phyloP scores from a whole-genome alignment of 164 flowering plant genomes.

The Litsea cubeba region DNA sequence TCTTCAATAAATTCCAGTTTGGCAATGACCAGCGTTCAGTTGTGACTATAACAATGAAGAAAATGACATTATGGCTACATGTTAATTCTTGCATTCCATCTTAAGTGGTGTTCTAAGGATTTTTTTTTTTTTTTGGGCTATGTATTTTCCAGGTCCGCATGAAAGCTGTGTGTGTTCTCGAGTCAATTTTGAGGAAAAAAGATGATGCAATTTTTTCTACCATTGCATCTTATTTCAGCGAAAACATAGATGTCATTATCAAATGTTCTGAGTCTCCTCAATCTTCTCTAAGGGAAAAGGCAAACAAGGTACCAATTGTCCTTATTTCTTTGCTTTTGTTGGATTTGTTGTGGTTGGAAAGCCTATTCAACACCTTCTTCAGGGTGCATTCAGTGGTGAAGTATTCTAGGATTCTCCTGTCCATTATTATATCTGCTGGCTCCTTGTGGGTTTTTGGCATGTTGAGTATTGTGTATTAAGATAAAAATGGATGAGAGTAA shows the following conservation, averaged over 20 bases:
- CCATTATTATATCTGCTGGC: too few species aligned
- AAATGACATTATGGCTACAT: background rate
- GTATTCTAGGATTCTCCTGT: background rate
- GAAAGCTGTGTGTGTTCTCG: slow-evolving; percentile 92
- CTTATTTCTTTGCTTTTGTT: background rate
- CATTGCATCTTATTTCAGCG: slow-evolving; percentile 68
- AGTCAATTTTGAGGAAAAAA: slow-evolving; percentile 77
- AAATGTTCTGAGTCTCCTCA: slow-evolving; percentile 91
- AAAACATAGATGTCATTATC: slow-evolving; percentile 56
- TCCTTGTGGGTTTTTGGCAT: too few species aligned
- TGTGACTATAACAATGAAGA: background rate
- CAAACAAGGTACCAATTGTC: slow-evolving; percentile 48
- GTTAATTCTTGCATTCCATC: background rate
- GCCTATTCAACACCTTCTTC: background rate
- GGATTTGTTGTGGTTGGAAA: background rate
- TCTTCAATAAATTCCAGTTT: background rate
- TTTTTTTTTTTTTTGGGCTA: background rate
- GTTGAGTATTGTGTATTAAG: too few species aligned
- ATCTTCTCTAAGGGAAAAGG: slow-evolving; percentile 83
- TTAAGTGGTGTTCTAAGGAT: slow-evolving; percentile 4
- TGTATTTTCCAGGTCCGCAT: slow-evolving; percentile 60
- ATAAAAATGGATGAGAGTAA: too few species aligned
- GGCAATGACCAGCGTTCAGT: background rate
- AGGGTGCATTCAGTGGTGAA: background rate
- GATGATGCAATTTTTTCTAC: slow-evolving; percentile 57